Conservation (phyloP, 768 basidiomycete genomes). For the Lactifluus echinatus region DNA sequence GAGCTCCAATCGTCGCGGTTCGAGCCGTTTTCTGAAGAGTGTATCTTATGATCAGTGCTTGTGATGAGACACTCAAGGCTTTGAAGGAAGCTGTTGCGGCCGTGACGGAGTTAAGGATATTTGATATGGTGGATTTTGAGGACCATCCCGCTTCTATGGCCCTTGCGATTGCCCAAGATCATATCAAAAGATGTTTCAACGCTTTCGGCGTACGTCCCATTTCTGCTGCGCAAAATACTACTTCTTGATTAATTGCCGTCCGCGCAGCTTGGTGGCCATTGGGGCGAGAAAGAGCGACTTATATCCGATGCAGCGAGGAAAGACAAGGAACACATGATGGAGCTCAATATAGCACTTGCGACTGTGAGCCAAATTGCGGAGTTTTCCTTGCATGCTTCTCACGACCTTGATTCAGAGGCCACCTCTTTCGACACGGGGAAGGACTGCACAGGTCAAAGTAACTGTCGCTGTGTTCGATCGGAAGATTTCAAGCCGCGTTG, state of each 20-base stretch:
- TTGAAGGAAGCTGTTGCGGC: constrained; percentile 1
- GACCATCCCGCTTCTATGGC: neutral
- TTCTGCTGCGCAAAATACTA: neutral
- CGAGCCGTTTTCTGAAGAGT: neutral
- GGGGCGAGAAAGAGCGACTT: neutral
- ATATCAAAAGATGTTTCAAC: constrained; percentile 2
- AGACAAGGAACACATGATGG: constrained; percentile 8
- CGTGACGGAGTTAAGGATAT: constrained; percentile 7
- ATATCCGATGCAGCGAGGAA: neutral
- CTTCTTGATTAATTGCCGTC: neutral
- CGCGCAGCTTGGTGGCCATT: neutral
- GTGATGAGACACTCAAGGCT: constrained; percentile 1
- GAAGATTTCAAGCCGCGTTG: neutral
- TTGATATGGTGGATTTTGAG: constrained; percentile 3
- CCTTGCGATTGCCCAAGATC: neutral
- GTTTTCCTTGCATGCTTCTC: neutral
- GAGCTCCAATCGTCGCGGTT: neutral
- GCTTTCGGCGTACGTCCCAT: constrained; percentile 4
- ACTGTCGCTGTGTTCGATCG: neutral
- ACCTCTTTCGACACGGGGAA: neutral
- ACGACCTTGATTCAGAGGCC: neutral
- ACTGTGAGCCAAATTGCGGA: neutral
- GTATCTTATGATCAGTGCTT: neutral
- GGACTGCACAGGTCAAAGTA: neutral
- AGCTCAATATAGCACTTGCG: constrained; percentile 1